Conservation (phyloP, 257 asterid species). For the Plantago elongata region DNA sequence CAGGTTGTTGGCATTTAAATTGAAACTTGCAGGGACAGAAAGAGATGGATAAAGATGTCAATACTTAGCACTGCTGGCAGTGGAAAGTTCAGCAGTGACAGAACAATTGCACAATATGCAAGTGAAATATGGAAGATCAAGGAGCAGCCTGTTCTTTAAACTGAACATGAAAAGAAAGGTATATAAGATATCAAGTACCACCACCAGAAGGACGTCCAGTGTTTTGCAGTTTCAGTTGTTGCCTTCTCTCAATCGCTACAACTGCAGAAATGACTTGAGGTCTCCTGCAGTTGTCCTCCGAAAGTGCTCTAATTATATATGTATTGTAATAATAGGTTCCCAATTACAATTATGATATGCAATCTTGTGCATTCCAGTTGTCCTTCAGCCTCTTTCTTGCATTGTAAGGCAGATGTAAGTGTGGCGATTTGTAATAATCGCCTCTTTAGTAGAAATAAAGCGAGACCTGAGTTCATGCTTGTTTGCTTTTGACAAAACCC, state of each 20-base stretch:
- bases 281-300: too few species aligned
- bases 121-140: constrained; percentile 78
- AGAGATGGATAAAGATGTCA: constrained; percentile 91
- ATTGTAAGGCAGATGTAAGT: too few species aligned
- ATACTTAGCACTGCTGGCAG: constrained; percentile 95
- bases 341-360: too few species aligned
- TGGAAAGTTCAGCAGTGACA: constrained; percentile 94
- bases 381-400: too few species aligned
- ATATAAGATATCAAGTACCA: neutral
- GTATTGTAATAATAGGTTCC: too few species aligned
- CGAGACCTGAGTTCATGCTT: too few species aligned
- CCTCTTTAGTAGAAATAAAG: too few species aligned
- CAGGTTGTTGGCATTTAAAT: constrained; percentile 5
- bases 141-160: constrained; percentile 32
- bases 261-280: neutral
- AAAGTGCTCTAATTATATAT: too few species aligned
- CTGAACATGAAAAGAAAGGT: constrained; percentile 6
- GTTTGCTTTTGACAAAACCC: too few species aligned
- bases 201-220: neutral
- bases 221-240: neutral
- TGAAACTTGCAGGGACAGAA: constrained; percentile 68
- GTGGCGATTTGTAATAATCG: too few species aligned
- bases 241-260: neutral
- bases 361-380: too few species aligned
- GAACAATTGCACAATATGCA: constrained; percentile 91